A percentile compares a stretch with the other conserved stretches of the same genome.
Conservation (phyloP, 805 yeast genomes). For the Candida peoriensis region DNA sequence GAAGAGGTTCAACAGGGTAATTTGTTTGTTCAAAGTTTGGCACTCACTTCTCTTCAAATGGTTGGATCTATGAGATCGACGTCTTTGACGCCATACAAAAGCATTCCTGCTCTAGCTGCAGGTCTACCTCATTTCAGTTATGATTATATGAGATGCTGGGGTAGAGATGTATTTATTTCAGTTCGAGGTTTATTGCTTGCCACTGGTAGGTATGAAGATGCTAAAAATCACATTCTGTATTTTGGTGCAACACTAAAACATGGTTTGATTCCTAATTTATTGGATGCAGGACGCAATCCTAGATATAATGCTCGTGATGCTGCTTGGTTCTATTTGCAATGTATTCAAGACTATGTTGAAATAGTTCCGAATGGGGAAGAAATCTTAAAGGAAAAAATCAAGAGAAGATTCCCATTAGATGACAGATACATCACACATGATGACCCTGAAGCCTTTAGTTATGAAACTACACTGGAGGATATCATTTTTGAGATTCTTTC, state of each 20-base stretch:
- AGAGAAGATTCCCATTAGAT: constrained; percentile 84
- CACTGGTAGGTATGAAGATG: constrained; percentile 75
- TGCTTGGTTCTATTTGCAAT: constrained; percentile 88
- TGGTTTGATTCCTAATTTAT: constrained; percentile 88
- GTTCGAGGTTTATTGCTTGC: constrained; percentile 76
- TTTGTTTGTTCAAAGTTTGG: constrained; percentile 71
- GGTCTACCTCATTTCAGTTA: constrained; percentile 92
- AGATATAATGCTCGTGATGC: constrained; percentile 96
- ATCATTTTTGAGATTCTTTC: constrained; percentile 73
- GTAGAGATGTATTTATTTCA: constrained; percentile 90
- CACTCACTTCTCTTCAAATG: constrained; percentile 85
- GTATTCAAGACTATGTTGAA: constrained; percentile 76
- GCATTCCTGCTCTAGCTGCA: constrained; percentile 82
- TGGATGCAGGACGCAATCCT: constrained; percentile 92
- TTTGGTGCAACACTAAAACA: constrained; percentile 91
- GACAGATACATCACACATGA: constrained; percentile 69
- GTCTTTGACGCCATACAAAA: constrained; percentile 60
- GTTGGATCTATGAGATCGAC: constrained; percentile 68
- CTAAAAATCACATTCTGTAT: constrained; percentile 73
- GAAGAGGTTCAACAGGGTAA: constrained; percentile 54
- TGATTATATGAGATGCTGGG: constrained; percentile 97
- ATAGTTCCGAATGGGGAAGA: constrained; percentile 63
- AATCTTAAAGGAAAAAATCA: constrained; percentile 66
- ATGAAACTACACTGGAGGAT: constrained; percentile 67
- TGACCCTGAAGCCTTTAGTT: constrained; percentile 71